Percentiles rank a stretch among this genome's conserved stretches.
Evolutionary conservation across 2,329 filamentous ascomycete genomes (phyloP).

Genomic region (Calonectria ilicicola): DNA sequence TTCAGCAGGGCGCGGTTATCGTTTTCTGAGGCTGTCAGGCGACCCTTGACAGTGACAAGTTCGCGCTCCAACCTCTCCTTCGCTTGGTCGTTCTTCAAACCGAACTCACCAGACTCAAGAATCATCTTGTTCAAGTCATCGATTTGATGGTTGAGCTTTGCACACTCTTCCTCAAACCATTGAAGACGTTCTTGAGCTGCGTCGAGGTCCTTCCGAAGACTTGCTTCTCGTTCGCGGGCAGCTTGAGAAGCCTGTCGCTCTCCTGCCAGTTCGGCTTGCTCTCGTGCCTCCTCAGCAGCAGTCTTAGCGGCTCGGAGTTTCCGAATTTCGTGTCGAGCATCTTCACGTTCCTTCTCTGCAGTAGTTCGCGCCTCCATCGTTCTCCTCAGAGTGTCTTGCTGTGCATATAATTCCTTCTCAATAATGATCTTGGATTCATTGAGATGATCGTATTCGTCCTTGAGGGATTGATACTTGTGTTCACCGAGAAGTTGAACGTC

Average conservation of each 20-base stretch:
- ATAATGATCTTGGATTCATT: constrained; percentile 98
- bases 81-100: constrained; percentile 89
- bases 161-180: constrained; percentile 84
- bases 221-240: constrained; percentile 83
- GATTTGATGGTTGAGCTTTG: constrained; percentile 81
- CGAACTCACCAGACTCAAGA: constrained; percentile 89
- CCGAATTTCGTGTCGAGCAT: constrained; percentile 87
- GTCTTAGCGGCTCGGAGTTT: constrained; percentile 85
- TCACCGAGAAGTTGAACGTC: constrained; percentile 92
- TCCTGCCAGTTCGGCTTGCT: constrained; percentile 83
- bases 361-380: constrained; percentile 84
- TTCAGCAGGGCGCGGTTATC: constrained; percentile 96
- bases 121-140: constrained; percentile 90
- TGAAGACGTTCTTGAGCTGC: constrained; percentile 80
- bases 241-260: constrained; percentile 83
- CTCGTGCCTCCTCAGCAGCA: constrained; percentile 85
- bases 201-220: constrained; percentile 83
- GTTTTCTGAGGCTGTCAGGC: constrained; percentile 91
- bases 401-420: constrained; percentile 96
- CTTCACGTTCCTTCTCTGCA: constrained; percentile 89
- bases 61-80: constrained; percentile 95
- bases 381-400: constrained; percentile 90
- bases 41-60: constrained; percentile 89
- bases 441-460: constrained; percentile 86
- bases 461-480: constrained; percentile 85